phyloP scores from a whole-genome alignment of 1,284 basidiomycete species.

The Melampsora occidentalis region DNA sequence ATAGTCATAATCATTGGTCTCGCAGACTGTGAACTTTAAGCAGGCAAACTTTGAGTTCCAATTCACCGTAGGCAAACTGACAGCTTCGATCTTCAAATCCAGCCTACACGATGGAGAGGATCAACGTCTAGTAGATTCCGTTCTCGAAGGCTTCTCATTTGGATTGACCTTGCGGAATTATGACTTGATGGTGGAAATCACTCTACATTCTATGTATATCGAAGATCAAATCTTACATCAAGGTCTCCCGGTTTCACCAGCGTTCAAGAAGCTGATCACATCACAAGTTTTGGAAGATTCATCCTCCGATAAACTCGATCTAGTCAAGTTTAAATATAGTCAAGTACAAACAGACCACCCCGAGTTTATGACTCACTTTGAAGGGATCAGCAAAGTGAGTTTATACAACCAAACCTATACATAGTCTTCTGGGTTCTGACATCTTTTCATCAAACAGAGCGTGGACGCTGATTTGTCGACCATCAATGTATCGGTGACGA shows the following conservation, averaged over 20 bases:
- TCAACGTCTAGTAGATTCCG: constrained; percentile 72
- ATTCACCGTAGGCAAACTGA: constrained; percentile 84
- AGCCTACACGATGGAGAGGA: constrained; percentile 60
- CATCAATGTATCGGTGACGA: constrained; percentile 82
- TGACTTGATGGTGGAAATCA: constrained; percentile 83
- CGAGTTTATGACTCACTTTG: constrained; percentile 76
- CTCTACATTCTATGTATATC: constrained; percentile 65
- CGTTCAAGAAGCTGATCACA: constrained; percentile 68
- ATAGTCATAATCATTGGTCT: background rate
- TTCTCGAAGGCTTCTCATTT: constrained; percentile 76
- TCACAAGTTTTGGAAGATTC: constrained; percentile 61
- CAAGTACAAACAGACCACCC: constrained; percentile 81
- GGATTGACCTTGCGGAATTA: constrained; percentile 72
- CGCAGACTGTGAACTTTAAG: constrained; percentile 63
- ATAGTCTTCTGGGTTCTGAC: background rate
- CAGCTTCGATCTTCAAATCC: constrained; percentile 75
- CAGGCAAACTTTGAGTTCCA: constrained; percentile 85
- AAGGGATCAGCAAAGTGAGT: constrained; percentile 67
- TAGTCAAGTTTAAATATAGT: constrained; percentile 79
- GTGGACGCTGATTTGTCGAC: constrained; percentile 88
- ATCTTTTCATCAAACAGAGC: constrained; percentile 60
- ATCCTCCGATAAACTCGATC: constrained; percentile 59
- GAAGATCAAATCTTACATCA: constrained; percentile 67
- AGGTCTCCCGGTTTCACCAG: constrained; percentile 54
- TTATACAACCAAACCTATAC: background rate